These are phyloP conservation scores for Amaranthus cruentus DNA, from an alignment of 148 eudicot genomes.

Conservation along the genomic window DNA sequence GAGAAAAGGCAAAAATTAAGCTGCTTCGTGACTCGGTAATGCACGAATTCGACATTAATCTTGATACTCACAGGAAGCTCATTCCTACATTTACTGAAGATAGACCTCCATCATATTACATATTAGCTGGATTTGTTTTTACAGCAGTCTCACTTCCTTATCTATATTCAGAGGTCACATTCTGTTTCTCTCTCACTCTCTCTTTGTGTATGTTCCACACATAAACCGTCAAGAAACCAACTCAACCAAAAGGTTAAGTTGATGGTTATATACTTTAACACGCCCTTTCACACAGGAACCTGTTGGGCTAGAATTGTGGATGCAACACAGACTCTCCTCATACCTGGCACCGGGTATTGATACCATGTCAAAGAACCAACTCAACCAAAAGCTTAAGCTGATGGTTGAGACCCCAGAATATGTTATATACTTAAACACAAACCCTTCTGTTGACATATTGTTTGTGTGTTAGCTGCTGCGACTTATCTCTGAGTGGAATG, in stretches of 20 bases:
- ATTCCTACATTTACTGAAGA: conserved; percentile 72
- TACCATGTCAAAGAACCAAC: too few relatives aligned
- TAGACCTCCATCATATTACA: conserved; percentile 80
- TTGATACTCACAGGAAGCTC: conserved; percentile 51
- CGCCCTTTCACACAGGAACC: too few relatives aligned
- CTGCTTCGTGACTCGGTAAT: conserved; percentile 60
- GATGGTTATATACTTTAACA: too few relatives aligned
- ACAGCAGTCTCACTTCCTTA: conserved; percentile 84
- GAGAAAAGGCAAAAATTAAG: conserved; percentile 62
- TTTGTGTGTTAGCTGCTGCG: not conserved
- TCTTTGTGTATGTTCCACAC: not conserved
- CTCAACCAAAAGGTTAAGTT: too few relatives aligned
- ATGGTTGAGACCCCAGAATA: not conserved
- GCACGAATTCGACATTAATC: conserved; percentile 47
- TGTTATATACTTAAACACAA: not conserved
- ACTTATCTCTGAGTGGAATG: not conserved
- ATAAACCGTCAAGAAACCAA: too few relatives aligned
- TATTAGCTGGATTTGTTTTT: conserved; percentile 80
- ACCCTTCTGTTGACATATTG: not conserved
- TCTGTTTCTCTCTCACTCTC: not conserved
- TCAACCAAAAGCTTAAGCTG: too few relatives aligned
- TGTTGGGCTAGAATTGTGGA: too few relatives aligned
- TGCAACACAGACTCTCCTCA: too few relatives aligned
- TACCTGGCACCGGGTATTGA: too few relatives aligned
- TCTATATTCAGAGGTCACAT: conserved; percentile 71